A percentile compares a stretch with the other conserved stretches of the same genome.
Conservation (phyloP, 345 rosid species). For the Populus simonii region DNA sequence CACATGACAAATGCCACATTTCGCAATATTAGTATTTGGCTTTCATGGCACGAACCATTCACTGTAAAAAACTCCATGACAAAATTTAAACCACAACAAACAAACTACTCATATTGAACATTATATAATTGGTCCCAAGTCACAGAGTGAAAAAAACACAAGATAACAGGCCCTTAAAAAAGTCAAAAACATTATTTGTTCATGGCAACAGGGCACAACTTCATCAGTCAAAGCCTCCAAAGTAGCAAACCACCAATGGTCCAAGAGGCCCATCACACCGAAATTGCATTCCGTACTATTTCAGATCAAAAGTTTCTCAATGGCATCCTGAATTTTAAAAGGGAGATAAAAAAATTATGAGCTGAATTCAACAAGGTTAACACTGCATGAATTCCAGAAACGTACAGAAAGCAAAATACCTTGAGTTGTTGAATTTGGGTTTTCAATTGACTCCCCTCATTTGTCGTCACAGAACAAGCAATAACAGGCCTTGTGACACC, state of each 20-base stretch:
- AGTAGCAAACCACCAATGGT: slow-evolving; percentile 30
- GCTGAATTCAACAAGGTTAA: not conserved
- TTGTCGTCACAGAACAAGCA: slow-evolving; percentile 78
- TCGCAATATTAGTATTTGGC: not conserved
- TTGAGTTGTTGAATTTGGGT: slow-evolving; percentile 82
- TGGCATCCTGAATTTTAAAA: slow-evolving; percentile 67
- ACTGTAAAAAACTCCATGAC: not conserved
- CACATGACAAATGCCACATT: not conserved
- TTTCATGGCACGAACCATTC: not conserved
- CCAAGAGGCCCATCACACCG: slow-evolving; percentile 94
- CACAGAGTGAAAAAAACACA: not conserved
- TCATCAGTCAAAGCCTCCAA: slow-evolving; percentile 24
- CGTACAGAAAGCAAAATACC: slow-evolving; percentile 32
- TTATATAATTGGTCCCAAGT: not conserved
- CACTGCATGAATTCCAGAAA: not conserved
- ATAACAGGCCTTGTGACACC: slow-evolving; percentile 97
- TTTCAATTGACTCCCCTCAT: slow-evolving; percentile 85
- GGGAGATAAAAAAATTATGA: not conserved
- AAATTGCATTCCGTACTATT: slow-evolving; percentile 24
- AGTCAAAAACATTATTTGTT: not conserved
- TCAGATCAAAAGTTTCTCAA: slow-evolving; percentile 87
- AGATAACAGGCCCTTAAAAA: not conserved
- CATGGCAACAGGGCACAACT: slow-evolving; percentile 3
- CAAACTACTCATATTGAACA: not conserved
- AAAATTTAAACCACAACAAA: not conserved